Evolutionary conservation across 2,329 filamentous ascomycete genomes (phyloP).

Genomic region (Xylariaceae sp.): DNA sequence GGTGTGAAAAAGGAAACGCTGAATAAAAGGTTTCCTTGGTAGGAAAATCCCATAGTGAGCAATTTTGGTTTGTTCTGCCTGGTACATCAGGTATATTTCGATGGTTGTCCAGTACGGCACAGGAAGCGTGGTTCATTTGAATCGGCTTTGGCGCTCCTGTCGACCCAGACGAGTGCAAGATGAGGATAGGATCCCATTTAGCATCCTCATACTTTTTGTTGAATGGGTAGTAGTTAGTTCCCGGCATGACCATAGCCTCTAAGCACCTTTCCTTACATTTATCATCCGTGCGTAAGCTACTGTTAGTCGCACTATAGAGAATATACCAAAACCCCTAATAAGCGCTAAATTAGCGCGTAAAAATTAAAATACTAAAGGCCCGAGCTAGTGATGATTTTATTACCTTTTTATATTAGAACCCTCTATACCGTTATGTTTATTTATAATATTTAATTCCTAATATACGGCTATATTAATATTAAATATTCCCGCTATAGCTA

Average conservation of each 20-base stretch:
- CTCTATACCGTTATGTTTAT: no score
- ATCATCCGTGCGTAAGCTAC: no score
- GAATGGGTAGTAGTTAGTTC: slow-evolving; percentile 8
- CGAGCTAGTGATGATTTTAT: no score
- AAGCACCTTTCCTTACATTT: no score
- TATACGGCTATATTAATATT: no score
- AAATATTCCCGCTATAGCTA: no score
- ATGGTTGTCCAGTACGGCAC: slow-evolving; percentile 18
- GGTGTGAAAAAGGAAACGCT: slow-evolving; percentile 22
- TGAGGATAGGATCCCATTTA: slow-evolving; percentile 21
- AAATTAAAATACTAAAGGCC: no score
- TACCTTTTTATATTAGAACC: no score
- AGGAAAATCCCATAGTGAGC: slow-evolving; percentile 18
- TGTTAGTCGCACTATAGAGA: no score
- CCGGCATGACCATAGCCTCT: slow-evolving; percentile 6
- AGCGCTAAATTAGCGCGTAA: no score
- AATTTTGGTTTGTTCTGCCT: slow-evolving; percentile 23
- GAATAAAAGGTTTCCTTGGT: slow-evolving; percentile 17
- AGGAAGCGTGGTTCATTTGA: slow-evolving; percentile 24
- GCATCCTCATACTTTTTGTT: slow-evolving; percentile 16
- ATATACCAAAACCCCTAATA: no score
- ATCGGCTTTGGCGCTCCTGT: slow-evolving; percentile 24
- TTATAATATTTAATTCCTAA: no score
- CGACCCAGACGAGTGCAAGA: slow-evolving; percentile 25
- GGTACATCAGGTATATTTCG: slow-evolving; percentile 12